Evolutionary conservation across 192 early-diverging fungal genomes (phyloP), one percentile per base, ranked within the genome.

Genomic region (Backusella morwellensis): DNA sequence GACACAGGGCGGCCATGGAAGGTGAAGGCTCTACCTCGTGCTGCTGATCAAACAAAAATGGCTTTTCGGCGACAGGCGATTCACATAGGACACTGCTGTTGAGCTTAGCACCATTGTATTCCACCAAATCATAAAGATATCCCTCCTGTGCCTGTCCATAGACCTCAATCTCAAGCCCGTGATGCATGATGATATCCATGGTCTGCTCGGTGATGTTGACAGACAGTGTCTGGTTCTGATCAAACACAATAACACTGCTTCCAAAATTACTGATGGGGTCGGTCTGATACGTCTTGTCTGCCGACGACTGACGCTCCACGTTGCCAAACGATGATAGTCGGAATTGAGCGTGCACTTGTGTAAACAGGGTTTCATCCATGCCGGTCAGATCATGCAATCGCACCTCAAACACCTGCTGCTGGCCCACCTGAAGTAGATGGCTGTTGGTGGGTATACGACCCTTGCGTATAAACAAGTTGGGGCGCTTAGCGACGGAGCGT

Each of bases 331-430:
- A 87, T 4, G 87, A 89, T 1, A 89, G 75, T 69, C 88, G 82
- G 75, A 93, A 93, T 67, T 94, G 92, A 17, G 86, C 87, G 74
- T 93, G 92, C 14, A 94, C 85, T 73, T 93, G 90, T 4, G 86
- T 90, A 76, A 81, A 93, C 42, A 85, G 78, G 12, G 74, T 68
- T 74, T 91, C 91, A 6, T 75, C 75, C n/a, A 93, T 78, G 6
- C 89, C 91, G 3, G 75, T 81, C 4, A 92, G 56, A 9, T 87
- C 83, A 3, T 89, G 40, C 0, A 94, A 71, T 3, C 84, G 82
- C 4, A 94, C 77, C 75, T 93, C 93, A 76, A 93, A 91, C 7
- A 92, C 70, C 0, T 90, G 54, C 11, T 81, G 77, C 32, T 84
- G 79, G 12, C 89, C 90, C 19, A 87, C 80, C 54, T 26, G 66